Base-by-base conservation (phyloP, 441 rosid genomes). In the Erodium texanum region DNA sequence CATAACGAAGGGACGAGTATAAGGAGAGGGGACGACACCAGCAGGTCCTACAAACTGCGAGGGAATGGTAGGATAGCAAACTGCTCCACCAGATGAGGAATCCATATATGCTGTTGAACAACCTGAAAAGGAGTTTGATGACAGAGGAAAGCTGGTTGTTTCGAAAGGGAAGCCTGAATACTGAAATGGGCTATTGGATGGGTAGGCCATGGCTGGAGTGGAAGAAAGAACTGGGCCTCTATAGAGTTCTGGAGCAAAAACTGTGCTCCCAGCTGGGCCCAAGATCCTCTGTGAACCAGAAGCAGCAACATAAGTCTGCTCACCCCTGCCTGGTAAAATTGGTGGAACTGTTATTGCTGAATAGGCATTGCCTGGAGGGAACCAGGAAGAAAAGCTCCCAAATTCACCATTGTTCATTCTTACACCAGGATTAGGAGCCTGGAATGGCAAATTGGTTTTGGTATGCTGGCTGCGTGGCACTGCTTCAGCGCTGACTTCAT, bases 161-260 rank as follows among this genome's bases (percentile, higher is more conserved):
- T 73, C 84, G 68, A 72, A 79, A 66, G 84, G 78, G 27, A 83
- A 79, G 64, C 32, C 77, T 3, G 84, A 66, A 66, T 81, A 79
- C 27, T 79, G 86, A 68, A 78, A 83, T 3, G 81, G 77, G n/a
- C 78, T 58, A 62, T 80, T 34, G 41, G 84, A 64, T 11, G 72
- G 50, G 67, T 70, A 80, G 0, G 82, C 71, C 24, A 80, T 72
- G 1, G 81, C 84, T 16, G 84, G 84, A 50, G 83, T 75, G 32
- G 83, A 78, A 20, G 86, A 71, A 32, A 81, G 61, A 34, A 81
- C 79, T 0, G 82, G 67, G 10, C 71, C 71, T 41, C 82, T 68
- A 63, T 78, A 75, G 7, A 77, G 56, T 50, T 78, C 82, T 29
- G 79, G 64, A 69, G 24, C 58, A 67, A 77, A 80, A 38, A 75